phyloP scores from a whole-genome alignment of 2,329 filamentous ascomycete genomes.

The Scleromitrula shiraiana region DNA sequence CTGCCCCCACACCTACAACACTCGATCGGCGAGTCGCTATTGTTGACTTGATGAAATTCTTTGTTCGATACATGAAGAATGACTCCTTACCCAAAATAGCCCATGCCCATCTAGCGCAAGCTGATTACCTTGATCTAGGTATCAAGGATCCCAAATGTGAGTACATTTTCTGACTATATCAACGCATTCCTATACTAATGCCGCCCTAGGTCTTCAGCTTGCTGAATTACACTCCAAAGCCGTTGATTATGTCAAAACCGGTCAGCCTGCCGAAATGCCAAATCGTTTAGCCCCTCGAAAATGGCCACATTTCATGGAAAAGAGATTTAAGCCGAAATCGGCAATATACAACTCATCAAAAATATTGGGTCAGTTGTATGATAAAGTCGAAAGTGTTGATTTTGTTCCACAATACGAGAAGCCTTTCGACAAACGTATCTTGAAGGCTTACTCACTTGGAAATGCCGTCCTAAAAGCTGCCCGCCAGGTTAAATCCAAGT shows the following conservation, averaged over 20 bases:
- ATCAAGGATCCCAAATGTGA: constrained; percentile 62
- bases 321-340: constrained; percentile 38
- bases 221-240: constrained; percentile 80
- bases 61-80: constrained; percentile 88
- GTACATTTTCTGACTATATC: constrained; percentile 21
- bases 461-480: constrained; percentile 50
- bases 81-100: constrained; percentile 76
- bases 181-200: constrained; percentile 11
- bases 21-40: constrained; percentile 58
- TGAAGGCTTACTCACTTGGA: constrained; percentile 51
- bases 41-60: constrained; percentile 73
- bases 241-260: constrained; percentile 92
- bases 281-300: constrained; percentile 47
- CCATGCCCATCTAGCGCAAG: constrained; percentile 68
- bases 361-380: constrained; percentile 75
- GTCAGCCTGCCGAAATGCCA: constrained; percentile 63
- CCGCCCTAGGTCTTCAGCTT: constrained; percentile 51
- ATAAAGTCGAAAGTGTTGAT: constrained; percentile 57
- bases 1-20: constrained; percentile 45
- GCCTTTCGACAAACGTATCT: constrained; percentile 68
- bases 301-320: constrained; percentile 90
- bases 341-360: constrained; percentile 58
- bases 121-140: constrained; percentile 54
- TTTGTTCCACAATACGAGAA: constrained; percentile 67
- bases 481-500: constrained; percentile 60